Percentiles rank a stretch among this genome's conserved stretches.
Conservation (phyloP, 441 rosid genomes). For the Isatis lusitanica region DNA sequence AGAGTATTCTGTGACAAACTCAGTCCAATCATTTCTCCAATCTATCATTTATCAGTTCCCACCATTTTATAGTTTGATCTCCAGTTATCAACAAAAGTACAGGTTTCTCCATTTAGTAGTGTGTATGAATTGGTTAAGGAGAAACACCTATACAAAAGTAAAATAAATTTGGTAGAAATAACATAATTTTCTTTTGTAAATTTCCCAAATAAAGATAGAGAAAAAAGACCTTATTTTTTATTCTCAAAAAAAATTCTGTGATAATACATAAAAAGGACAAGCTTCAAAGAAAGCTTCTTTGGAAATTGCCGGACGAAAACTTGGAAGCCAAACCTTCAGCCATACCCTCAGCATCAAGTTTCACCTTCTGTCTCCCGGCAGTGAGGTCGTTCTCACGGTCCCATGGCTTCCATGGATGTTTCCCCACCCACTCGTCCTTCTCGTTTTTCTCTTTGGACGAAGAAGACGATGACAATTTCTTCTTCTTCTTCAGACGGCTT, state of each 20-base stretch:
- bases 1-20: too few relatives aligned
- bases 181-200: neutral
- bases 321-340: conserved; percentile 69
- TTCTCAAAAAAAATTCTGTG: neutral
- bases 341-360: conserved; percentile 70
- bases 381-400: conserved; percentile 85
- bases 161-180: neutral
- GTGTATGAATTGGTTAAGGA: neutral
- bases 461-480: conserved; percentile 30
- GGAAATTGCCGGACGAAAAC: conserved; percentile 76
- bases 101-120: neutral
- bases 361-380: conserved; percentile 73
- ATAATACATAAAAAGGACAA: neutral
- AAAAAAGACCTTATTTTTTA: neutral
- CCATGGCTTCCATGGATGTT: conserved; percentile 99
- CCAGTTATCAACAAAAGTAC: too few relatives aligned
- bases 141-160: neutral
- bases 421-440: conserved; percentile 79
- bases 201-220: neutral
- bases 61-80: too few relatives aligned
- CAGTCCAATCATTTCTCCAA: too few relatives aligned
- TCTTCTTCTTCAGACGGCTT: conserved; percentile 57
- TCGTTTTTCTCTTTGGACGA: conserved; percentile 46
- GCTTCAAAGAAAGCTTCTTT: conserved; percentile 83
- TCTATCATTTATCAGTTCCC: too few relatives aligned